These are phyloP conservation scores for Stagonosporopsis rhizophila DNA, from an alignment of 2,329 filamentous ascomycete genomes.

Conservation along the genomic window DNA sequence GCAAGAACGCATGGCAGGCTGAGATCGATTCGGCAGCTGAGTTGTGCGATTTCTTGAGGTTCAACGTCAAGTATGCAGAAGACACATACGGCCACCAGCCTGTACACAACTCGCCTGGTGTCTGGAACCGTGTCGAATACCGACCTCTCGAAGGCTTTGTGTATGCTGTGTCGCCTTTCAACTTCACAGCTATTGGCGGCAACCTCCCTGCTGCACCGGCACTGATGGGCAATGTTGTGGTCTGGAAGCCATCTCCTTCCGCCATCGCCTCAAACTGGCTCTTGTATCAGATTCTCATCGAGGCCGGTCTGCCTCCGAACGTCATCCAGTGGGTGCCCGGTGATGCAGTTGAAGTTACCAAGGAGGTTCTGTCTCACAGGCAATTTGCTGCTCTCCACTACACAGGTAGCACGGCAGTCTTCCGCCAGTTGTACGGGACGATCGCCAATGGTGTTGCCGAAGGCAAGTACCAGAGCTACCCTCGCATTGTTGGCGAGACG, in stretches of 20 bases:
- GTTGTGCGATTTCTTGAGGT: conserved; percentile 88
- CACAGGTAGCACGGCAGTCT: conserved; percentile 90
- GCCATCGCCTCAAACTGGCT: conserved; percentile 92
- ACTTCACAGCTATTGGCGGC: conserved; percentile 93
- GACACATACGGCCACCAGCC: conserved; percentile 90
- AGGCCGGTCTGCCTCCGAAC: conserved; percentile 86
- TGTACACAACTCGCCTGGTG: conserved; percentile 77
- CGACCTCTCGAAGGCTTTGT: conserved; percentile 93
- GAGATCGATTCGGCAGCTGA: conserved; percentile 97
- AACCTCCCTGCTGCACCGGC: conserved; percentile 85
- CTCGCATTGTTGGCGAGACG: conserved; percentile 87
- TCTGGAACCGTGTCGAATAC: conserved; percentile 93
- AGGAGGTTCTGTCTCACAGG: conserved; percentile 75
- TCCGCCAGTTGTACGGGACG: conserved; percentile 85
- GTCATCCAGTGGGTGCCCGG: conserved; percentile 96
- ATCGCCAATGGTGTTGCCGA: conserved; percentile 83
- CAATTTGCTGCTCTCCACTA: conserved; percentile 93
- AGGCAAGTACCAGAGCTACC: conserved; percentile 83
- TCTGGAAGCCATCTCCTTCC: conserved; percentile 95
- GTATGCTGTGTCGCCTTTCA: conserved; percentile 93
- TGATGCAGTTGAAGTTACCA: conserved; percentile 83
- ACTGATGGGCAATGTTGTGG: conserved; percentile 89
- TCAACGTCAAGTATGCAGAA: conserved; percentile 93
- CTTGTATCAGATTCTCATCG: conserved; percentile 86
- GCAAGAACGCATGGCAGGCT: conserved; percentile 99